A percentile compares a stretch with the other conserved stretches of the same genome.
Conservation (phyloP, 2,329 filamentous ascomycete genomes). For the Alternaria ethzedia region DNA sequence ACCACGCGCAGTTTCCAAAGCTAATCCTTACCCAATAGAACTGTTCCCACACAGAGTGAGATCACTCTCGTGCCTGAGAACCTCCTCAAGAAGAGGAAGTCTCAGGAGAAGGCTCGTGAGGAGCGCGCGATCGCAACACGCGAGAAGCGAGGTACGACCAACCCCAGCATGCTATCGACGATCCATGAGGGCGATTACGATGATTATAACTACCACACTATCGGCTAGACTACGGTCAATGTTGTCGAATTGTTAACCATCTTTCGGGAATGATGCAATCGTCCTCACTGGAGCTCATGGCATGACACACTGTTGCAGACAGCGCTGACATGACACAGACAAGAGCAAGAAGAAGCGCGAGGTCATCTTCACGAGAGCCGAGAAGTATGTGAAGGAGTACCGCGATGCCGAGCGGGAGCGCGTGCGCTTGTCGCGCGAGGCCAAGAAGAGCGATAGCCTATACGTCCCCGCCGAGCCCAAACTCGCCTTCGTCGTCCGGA, state of each 20-base stretch:
- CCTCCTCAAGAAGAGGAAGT: constrained; percentile 99
- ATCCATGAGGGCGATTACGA: constrained; percentile 47
- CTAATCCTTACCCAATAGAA: constrained; percentile 61
- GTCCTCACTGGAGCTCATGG: constrained; percentile 32
- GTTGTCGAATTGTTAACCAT: constrained; percentile 98
- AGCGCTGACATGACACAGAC: constrained; percentile 60
- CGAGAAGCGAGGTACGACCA: constrained; percentile 86
- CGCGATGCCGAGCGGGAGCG: constrained; percentile 98
- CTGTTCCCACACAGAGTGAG: constrained; percentile 92
- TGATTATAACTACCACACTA: constrained; percentile 88
- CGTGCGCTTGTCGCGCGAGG: constrained; percentile 86
- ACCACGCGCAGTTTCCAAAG: constrained; percentile 57
- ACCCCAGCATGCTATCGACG: constrained; percentile 18
- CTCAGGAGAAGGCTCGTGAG: constrained; percentile 98
- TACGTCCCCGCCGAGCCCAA: constrained; percentile 95
- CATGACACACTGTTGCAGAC: constrained; percentile 8
- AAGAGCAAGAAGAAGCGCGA: constrained; percentile 98
- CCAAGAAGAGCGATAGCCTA: constrained; percentile 91
- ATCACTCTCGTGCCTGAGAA: constrained; percentile 94
- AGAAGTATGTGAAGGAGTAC: constrained; percentile 99
- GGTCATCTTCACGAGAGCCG: constrained; percentile 99
- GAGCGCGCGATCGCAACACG: constrained; percentile 79
- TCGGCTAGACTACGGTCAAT: constrained; percentile 97
- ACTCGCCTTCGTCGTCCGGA: constrained; percentile 96
- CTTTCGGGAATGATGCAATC: constrained; percentile 92